Percentiles rank a stretch among this genome's conserved stretches.
These are phyloP conservation scores for Psilocybe cyanescens DNA, from an alignment of 768 basidiomycete species.

Conservation along the genomic window DNA sequence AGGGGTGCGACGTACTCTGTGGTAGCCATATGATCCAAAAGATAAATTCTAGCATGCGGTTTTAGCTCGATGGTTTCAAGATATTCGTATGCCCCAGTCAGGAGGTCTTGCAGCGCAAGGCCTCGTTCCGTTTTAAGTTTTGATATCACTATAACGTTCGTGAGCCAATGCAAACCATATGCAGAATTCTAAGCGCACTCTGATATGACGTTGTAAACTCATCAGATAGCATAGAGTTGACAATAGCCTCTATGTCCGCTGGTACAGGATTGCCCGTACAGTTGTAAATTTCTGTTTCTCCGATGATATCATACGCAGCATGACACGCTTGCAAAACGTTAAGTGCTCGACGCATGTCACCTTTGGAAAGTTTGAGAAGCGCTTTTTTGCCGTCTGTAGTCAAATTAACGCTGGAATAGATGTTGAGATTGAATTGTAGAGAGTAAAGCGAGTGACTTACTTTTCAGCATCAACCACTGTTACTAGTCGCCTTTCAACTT, in stretches of 20 bases:
- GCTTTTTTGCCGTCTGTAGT: conserved; percentile 88
- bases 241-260: conserved; percentile 89
- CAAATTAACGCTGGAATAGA: conserved; percentile 72
- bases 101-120: conserved; percentile 91
- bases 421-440: not conserved
- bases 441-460: conserved; percentile 45
- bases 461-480: conserved; percentile 83
- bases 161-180: conserved; percentile 1
- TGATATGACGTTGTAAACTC: conserved; percentile 93
- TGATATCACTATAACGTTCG: conserved; percentile 69
- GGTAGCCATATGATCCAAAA: conserved; percentile 93
- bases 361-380: conserved; percentile 90
- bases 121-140: conserved; percentile 90
- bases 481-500: conserved; percentile 84
- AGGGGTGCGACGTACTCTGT: conserved; percentile 71
- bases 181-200: conserved; percentile 46
- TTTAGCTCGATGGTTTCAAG: conserved; percentile 86
- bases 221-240: conserved; percentile 94
- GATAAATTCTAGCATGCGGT: conserved; percentile 83
- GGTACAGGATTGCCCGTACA: conserved; percentile 98
- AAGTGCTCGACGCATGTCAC: conserved; percentile 96
- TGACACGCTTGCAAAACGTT: conserved; percentile 98
- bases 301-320: conserved; percentile 89
- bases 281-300: conserved; percentile 92
- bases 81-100: conserved; percentile 91